Conservation (phyloP, 2,329 filamentous ascomycete genomes). For the Aspergillus persii region DNA sequence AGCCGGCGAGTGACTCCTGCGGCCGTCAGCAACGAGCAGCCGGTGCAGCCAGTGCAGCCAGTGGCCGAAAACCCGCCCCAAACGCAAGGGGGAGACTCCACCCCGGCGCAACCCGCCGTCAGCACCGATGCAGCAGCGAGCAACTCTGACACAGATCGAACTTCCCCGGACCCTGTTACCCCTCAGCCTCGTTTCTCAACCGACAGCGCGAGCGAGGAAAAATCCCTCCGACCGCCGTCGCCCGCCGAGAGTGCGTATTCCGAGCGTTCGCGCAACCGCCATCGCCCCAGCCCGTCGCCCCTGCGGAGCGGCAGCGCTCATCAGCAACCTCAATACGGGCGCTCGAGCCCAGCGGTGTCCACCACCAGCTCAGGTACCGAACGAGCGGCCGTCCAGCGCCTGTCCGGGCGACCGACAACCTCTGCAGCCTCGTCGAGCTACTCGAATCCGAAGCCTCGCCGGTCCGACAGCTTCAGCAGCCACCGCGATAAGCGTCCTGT, state of each 20-base stretch:
- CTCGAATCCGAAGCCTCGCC: slow-evolving; percentile 31
- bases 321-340: slow-evolving; percentile 13
- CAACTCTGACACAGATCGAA: slow-evolving; percentile 6
- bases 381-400: slow-evolving; percentile 42
- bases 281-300: slow-evolving; percentile 25
- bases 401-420: slow-evolving; percentile 32
- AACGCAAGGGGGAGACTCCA: slow-evolving; percentile 28
- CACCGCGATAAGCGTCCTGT: slow-evolving; percentile 37
- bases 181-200: slow-evolving; percentile 8
- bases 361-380: slow-evolving; percentile 28
- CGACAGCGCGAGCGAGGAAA: slow-evolving; percentile 10
- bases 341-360: slow-evolving; percentile 20
- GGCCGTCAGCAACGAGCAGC: slow-evolving; percentile 19
- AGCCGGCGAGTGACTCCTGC: slow-evolving; percentile 16
- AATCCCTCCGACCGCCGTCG: slow-evolving; percentile 19
- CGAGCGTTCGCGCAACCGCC: slow-evolving; percentile 26
- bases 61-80: slow-evolving; percentile 19
- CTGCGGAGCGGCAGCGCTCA: slow-evolving; percentile 23
- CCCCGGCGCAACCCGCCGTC: slow-evolving; percentile 12
- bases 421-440: slow-evolving; percentile 26
- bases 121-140: slow-evolving; percentile 5
- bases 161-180: slow-evolving; percentile 6
- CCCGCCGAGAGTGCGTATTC: slow-evolving; percentile 30
- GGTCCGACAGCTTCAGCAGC: slow-evolving; percentile 41
- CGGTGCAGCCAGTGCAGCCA: slow-evolving; percentile 13